Percentiles rank a stretch among this genome's conserved stretches.
phyloP scores from a whole-genome alignment of 768 basidiomycete genomes.

The Suillus weaverae region DNA sequence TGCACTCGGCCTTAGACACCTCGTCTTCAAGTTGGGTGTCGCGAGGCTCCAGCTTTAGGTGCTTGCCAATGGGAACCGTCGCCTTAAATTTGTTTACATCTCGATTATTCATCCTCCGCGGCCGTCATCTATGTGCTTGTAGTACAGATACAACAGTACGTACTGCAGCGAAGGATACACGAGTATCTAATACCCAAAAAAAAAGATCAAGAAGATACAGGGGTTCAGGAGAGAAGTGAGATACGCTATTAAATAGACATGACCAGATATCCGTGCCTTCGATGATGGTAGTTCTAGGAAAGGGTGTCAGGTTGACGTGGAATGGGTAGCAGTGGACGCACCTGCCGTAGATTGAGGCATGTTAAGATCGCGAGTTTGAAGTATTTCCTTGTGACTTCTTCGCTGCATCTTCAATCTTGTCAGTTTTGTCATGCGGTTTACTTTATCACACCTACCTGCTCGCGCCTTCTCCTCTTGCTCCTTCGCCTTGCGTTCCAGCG shows the following conservation, averaged over 20 bases:
- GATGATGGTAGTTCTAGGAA: background rate
- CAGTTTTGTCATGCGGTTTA: background rate
- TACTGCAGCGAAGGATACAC: background rate
- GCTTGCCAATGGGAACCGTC: background rate
- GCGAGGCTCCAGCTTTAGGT: background rate
- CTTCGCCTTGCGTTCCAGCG: background rate
- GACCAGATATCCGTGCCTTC: background rate
- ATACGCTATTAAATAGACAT: background rate
- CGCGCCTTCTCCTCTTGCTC: slow-evolving; percentile 5
- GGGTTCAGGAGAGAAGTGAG: background rate
- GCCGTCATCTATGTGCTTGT: background rate
- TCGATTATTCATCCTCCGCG: background rate
- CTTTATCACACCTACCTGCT: background rate
- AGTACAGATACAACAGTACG: background rate
- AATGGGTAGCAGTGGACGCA: background rate
- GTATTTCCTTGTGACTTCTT: background rate
- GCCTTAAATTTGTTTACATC: background rate
- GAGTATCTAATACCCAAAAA: background rate
- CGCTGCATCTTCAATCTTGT: background rate
- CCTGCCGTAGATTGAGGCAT: background rate
- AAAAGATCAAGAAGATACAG: background rate
- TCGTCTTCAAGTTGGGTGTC: background rate
- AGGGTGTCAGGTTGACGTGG: background rate
- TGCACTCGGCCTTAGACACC: background rate
- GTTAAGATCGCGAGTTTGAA: background rate